Base-by-base conservation (phyloP, 805 yeast genomes). In the Candida glaebosa region DNA sequence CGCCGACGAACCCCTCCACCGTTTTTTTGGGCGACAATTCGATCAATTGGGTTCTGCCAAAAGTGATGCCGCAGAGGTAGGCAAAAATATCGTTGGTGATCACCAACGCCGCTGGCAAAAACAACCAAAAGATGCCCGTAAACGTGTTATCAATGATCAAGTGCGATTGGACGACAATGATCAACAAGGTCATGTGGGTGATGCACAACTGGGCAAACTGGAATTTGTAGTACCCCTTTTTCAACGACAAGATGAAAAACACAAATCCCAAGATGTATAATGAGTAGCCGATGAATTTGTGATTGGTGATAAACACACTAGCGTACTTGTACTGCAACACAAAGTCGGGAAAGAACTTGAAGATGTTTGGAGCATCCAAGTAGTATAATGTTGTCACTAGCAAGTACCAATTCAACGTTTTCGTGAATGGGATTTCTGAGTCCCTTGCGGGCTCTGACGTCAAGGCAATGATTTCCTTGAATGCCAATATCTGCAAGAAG, bases 11-110 rank as follows among this genome's bases (percentile, higher is more conserved):
- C 2, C 99, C 99, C 68, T 93, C 99, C 28, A 91, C 89, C 3
- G 99, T 93, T 67, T 93, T 93, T 65, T 93, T 93, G 43, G 99
- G 99, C 9, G 96, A 87, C 48, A 93, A 88, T 39, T 85, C 88
- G 52, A 93, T 87, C 55, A 93, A 78, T 57, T 87, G 96, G 30
- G 97, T 91, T 48, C 75, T 79, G 41, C 99, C 99, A 67, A 93
- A 88, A 2, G 98, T 87, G 50, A 93, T 93, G 35, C 99, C 99
- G 67, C 98, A 93, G 37, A 93, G 71, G 60, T 93, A 93, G 18
- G 99, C 99, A 73, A 88, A 90, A 40, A 91, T 89, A 60, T 93
- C 99, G 61, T 93, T 93, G 42, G 87, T 85, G 51, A 93, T 87
- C 38, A 93, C 99, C 55, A 91, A 73, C 2, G 93, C 83, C 46